A percentile compares a stretch with the other conserved stretches of the same genome.
These are phyloP conservation scores for Mycena vitilis DNA, from an alignment of 768 basidiomycete species.

Conservation along the genomic window DNA sequence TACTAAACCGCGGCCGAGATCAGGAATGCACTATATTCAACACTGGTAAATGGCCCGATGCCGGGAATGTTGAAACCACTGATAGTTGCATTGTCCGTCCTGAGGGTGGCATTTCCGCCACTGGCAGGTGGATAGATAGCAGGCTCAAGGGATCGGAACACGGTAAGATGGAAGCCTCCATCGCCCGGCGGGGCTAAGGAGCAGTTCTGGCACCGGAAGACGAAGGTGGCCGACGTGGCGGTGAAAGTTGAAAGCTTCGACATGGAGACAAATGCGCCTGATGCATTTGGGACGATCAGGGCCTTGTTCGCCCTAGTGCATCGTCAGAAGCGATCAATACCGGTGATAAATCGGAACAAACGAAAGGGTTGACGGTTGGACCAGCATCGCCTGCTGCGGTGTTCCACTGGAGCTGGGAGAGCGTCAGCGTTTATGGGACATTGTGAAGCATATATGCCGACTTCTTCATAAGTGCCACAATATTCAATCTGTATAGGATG, in stretches of 20 bases:
- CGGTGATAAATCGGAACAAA: neutral
- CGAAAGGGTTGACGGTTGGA: slow-evolving; percentile 3
- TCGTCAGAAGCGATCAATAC: neutral
- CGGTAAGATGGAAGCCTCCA: neutral
- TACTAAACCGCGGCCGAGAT: neutral
- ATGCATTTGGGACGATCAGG: neutral
- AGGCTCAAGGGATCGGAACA: slow-evolving; percentile 14
- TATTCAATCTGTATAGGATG: neutral
- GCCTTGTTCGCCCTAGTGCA: neutral
- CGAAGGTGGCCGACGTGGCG: slow-evolving; percentile 5
- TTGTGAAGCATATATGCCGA: neutral
- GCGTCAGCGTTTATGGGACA: neutral
- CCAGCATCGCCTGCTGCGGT: slow-evolving; percentile 7
- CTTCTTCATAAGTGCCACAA: neutral
- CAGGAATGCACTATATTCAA: neutral
- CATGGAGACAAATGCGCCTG: slow-evolving; percentile 1
- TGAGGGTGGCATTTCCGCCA: slow-evolving; percentile 13
- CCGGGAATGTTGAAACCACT: neutral
- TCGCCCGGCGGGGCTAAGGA: neutral
- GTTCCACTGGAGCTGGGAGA: neutral
- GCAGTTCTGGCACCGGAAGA: slow-evolving; percentile 19
- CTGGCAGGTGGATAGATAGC: neutral
- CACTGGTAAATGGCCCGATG: neutral
- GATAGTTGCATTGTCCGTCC: neutral
- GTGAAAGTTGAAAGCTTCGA: slow-evolving; percentile 7